Evolutionary conservation across 1,284 basidiomycete species (phyloP), one percentile per base, ranked within the genome.

Genomic region (Grifola frondosa): DNA sequence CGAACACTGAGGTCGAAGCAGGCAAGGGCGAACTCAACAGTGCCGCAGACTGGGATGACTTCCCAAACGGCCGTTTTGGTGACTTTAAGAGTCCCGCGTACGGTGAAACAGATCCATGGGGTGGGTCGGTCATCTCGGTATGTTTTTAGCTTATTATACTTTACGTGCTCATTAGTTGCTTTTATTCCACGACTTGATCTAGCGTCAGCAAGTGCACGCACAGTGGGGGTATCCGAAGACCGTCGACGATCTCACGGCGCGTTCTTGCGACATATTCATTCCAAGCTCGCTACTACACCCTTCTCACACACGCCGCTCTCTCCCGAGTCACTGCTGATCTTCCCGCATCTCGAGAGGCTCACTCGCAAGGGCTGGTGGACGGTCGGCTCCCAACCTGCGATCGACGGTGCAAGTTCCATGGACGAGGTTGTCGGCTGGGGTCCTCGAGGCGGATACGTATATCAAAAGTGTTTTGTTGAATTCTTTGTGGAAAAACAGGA

Each of bases 61-160:
- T 97, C 64, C 96, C 96, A 4, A 99, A 99, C 61, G 96, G 96
- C 40, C 84, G 96, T n/a, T 99, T 98, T 65, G 97, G 97, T 49
- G 97, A 99, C 64, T 91, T 90, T 55, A 90, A 97, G 61, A 94
- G 90, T 71, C 96, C 96, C 6, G 96, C 96, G 0, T 99, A 90
- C 59, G 97, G 97, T 43, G 82, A 74, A 35, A 79, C 80, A 52
- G 84, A 84, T 51, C 82, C 75, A 6, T 91, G 87, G 86, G 84
- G 83, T 37, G 78, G 79, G 36, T 72, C 74, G 12, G 73, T 69
- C 34, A 67, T 81, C 24, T 71, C 75, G 38, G 84, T 83, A 56
- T 30, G 73, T 55, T 5, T 34, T 19, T n/a, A n/a, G n/a, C 28
- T 44, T 13, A 24, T 22, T 16, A 26, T n/a, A 37, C 26, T 29